phyloP scores from a whole-genome alignment of 768 basidiomycete species.

The Trametes sanguinea region DNA sequence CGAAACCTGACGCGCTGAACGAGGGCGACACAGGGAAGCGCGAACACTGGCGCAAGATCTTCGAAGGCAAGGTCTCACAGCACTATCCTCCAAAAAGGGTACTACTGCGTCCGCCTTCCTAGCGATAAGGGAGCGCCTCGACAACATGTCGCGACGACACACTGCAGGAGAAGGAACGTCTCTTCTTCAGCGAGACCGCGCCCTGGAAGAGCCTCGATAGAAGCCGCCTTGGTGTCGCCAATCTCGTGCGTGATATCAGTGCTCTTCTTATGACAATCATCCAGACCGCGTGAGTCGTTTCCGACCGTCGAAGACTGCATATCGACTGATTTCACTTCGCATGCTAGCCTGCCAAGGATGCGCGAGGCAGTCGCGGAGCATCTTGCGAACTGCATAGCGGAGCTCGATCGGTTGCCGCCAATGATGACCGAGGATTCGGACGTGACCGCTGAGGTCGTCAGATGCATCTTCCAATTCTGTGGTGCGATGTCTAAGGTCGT shows the following conservation, averaged over 20 bases:
- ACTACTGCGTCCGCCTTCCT: slow-evolving; percentile 67
- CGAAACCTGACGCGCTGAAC: slow-evolving; percentile 63
- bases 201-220: slow-evolving; percentile 57
- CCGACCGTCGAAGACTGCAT: no score
- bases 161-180: slow-evolving; percentile 36
- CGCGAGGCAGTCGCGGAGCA: slow-evolving; percentile 40
- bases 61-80: slow-evolving; percentile 48
- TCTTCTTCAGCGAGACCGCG: slow-evolving; percentile 48
- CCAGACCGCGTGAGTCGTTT: slow-evolving; percentile 47
- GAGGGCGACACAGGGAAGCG: slow-evolving; percentile 44
- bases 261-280: slow-evolving; percentile 54
- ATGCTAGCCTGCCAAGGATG: slow-evolving; percentile 52
- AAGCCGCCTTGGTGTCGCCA: slow-evolving; percentile 55
- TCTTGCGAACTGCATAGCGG: slow-evolving; percentile 37
- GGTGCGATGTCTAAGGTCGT: slow-evolving; percentile 39
- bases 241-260: slow-evolving; percentile 55
- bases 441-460: slow-evolving; percentile 48
- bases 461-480: slow-evolving; percentile 48
- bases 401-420: slow-evolving; percentile 44
- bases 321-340: background rate
- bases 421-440: slow-evolving; percentile 35
- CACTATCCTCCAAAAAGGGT: slow-evolving; percentile 47
- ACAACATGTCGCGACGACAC: slow-evolving; percentile 35
- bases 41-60: slow-evolving; percentile 49
- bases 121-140: slow-evolving; percentile 54